Evolutionary conservation across 441 rosid genomes (phyloP).

Genomic region (Erysimum cheiri): DNA sequence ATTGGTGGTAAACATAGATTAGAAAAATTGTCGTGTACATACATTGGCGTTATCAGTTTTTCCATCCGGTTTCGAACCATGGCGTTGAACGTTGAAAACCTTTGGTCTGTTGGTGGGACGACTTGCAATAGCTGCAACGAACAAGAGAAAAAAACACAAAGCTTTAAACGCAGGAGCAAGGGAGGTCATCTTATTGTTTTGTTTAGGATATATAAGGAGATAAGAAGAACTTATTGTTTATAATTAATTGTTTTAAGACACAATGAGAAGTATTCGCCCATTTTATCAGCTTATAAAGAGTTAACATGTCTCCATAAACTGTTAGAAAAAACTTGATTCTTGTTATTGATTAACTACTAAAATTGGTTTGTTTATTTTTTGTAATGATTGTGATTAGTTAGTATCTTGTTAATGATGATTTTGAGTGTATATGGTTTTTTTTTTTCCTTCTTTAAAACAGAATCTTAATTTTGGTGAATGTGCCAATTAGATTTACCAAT

Average conservation of each 20-base stretch:
- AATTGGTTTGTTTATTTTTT: not conserved
- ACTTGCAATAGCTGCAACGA: slow-evolving; percentile 5
- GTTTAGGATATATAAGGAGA: not conserved
- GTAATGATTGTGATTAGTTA: slow-evolving; percentile 3
- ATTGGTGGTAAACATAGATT: not conserved
- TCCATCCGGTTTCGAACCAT: slow-evolving; percentile 28
- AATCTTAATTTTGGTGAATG: not conserved
- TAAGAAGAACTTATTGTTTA: not conserved
- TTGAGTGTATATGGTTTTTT: not conserved
- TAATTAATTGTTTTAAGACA: not conserved
- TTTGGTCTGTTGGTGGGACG: slow-evolving; percentile 8
- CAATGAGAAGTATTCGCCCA: slow-evolving; percentile 2
- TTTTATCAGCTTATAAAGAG: slow-evolving; percentile 15
- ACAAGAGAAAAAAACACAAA: slow-evolving; percentile 19
- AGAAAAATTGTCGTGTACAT: not conserved
- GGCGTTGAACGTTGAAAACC: slow-evolving; percentile 24
- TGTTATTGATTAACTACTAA: slow-evolving; percentile 7
- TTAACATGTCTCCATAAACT: not conserved
- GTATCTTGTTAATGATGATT: not conserved
- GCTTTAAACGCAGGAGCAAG: not conserved
- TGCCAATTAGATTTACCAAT: not conserved
- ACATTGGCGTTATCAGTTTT: slow-evolving; percentile 40
- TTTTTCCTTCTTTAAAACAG: not conserved
- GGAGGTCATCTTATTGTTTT: slow-evolving; percentile 13
- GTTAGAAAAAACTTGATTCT: slow-evolving; percentile 9